Percentiles rank a stretch among this genome's conserved stretches.
Conservation (phyloP, 1,139 yeast genomes). For the Yamadazyma dushanensis region DNA sequence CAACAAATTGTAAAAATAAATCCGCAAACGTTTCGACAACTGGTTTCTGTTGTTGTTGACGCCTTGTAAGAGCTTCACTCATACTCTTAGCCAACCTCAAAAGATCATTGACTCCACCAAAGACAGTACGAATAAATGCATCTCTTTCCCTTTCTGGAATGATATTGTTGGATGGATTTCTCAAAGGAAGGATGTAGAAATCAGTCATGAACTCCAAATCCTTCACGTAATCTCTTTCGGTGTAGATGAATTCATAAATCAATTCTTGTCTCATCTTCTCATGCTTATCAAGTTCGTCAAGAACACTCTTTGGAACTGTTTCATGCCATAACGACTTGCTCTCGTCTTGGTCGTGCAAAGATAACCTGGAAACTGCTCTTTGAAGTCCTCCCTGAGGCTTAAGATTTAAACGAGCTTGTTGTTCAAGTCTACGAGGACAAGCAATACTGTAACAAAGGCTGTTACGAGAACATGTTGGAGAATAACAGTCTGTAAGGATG, state of each 20-base stretch:
- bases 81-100: slow-evolving; percentile 79
- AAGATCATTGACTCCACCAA: slow-evolving; percentile 86
- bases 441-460: slow-evolving; percentile 90
- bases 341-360: slow-evolving; percentile 76
- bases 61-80: slow-evolving; percentile 84
- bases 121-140: slow-evolving; percentile 86
- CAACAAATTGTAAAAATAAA: slow-evolving; percentile 78
- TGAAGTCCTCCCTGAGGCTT: slow-evolving; percentile 87
- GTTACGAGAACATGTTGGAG: slow-evolving; percentile 93
- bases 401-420: slow-evolving; percentile 87
- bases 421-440: slow-evolving; percentile 96
- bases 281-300: slow-evolving; percentile 75
- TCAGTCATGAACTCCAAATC: slow-evolving; percentile 92
- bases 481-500: slow-evolving; percentile 87
- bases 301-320: slow-evolving; percentile 78
- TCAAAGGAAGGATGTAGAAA: slow-evolving; percentile 88
- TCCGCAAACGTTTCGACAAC: slow-evolving; percentile 88
- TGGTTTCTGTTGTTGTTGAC: slow-evolving; percentile 82
- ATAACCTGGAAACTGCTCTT: slow-evolving; percentile 77
- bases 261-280: slow-evolving; percentile 95
- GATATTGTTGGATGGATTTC: slow-evolving; percentile 71
- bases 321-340: slow-evolving; percentile 93
- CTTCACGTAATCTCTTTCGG: slow-evolving; percentile 93
- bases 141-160: slow-evolving; percentile 90
- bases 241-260: slow-evolving; percentile 88